phyloP scores from a whole-genome alignment of 164 flowering plant genomes.

The Stephania yunnanensis region DNA sequence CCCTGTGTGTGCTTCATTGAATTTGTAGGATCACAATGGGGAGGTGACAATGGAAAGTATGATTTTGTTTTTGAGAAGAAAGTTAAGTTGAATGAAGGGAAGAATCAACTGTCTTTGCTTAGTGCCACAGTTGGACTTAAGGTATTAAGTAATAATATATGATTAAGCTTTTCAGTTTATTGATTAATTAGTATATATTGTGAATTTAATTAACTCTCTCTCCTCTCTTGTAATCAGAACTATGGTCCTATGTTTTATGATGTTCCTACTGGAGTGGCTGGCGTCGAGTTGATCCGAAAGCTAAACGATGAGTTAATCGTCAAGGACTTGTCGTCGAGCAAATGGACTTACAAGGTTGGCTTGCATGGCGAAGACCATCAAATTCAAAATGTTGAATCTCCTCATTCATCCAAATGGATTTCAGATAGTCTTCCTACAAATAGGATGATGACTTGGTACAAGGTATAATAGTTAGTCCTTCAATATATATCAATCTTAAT shows the following conservation, averaged over 20 bases:
- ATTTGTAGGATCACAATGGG: not conserved
- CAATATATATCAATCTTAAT: not conserved
- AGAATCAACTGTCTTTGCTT: not conserved
- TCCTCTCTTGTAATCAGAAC: conserved; percentile 25
- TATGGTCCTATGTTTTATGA: conserved; percentile 47
- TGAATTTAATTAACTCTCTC: not conserved
- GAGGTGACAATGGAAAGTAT: not conserved
- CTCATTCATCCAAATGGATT: conserved; percentile 23
- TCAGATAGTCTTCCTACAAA: conserved; percentile 24
- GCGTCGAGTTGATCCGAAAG: conserved; percentile 32
- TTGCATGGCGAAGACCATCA: conserved; percentile 33
- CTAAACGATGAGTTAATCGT: conserved; percentile 20
- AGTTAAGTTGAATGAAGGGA: not conserved
- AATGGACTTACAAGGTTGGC: conserved; percentile 49
- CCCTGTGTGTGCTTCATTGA: not conserved
- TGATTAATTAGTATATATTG: not conserved
- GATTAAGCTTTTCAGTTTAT: not conserved
- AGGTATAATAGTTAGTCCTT: not conserved
- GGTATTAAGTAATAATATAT: not conserved
- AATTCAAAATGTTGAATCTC: conserved; percentile 14
- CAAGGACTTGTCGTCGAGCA: conserved; percentile 39
- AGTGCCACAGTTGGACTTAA: not conserved
- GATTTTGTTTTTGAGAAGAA: not conserved
- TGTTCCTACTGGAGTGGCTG: conserved; percentile 29
- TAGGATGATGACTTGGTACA: conserved; percentile 23